These are phyloP conservation scores for Aspergillus ruber DNA, from an alignment of 2,329 filamentous ascomycete genomes.

Conservation along the genomic window DNA sequence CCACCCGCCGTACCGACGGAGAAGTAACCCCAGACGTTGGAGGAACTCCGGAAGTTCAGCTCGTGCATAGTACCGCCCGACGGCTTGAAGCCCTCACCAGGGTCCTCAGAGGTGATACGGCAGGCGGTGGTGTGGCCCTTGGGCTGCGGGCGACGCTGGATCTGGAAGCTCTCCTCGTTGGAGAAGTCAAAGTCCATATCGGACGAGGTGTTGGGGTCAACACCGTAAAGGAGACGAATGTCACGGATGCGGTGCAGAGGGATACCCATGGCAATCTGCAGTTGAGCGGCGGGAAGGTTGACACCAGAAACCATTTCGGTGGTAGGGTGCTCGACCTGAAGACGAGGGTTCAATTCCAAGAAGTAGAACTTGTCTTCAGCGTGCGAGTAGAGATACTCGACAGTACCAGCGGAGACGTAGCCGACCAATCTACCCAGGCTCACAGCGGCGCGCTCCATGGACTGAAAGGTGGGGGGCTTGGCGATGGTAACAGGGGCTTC, in stretches of 20 bases:
- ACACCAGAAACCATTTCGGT: constrained; percentile 99
- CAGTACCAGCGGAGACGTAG: constrained; percentile 97
- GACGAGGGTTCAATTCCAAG: constrained; percentile 94
- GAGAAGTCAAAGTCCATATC: constrained; percentile 97
- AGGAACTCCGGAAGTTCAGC: constrained; percentile 96
- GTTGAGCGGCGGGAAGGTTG: constrained; percentile 91
- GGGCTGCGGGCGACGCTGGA: constrained; percentile 81
- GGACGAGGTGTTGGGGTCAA: constrained; percentile 77
- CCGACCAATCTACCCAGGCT: constrained; percentile 89
- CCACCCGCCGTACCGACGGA: constrained; percentile 93
- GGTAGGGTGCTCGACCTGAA: constrained; percentile 98
- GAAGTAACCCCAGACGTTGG: constrained; percentile 99
- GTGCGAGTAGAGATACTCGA: constrained; percentile 98
- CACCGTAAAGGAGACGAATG: constrained; percentile 91
- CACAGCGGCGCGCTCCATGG: constrained; percentile 95
- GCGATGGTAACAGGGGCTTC: constrained; percentile 97
- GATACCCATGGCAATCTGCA: constrained; percentile 98
- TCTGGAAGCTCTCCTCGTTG: constrained; percentile 71
- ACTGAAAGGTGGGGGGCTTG: constrained; percentile 78
- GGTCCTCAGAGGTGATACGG: constrained; percentile 98
- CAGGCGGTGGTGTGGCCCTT: constrained; percentile 98
- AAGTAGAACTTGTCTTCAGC: constrained; percentile 99
- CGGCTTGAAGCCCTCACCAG: constrained; percentile 98
- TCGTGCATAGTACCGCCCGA: constrained; percentile 99
- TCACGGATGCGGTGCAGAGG: constrained; percentile 92